phyloP scores from a whole-genome alignment of 257 asterid genomes.

The Rehmannia glutinosa region DNA sequence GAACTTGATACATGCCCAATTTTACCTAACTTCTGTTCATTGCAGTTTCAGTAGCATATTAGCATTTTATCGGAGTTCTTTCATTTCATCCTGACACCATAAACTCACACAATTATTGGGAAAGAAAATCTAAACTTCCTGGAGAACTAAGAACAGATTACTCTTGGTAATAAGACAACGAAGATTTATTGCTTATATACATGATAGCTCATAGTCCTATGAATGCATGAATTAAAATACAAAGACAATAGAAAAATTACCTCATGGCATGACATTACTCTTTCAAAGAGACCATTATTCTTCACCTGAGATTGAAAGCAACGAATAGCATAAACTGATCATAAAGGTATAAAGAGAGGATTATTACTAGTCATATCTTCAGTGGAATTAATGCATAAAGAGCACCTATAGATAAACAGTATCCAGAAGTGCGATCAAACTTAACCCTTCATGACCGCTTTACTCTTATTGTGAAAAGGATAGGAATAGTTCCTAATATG shows the following conservation, averaged over 20 bases:
- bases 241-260: constrained; percentile 34
- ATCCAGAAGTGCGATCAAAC: not conserved
- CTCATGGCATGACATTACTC: constrained; percentile 76
- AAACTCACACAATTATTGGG: not conserved
- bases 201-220: not conserved
- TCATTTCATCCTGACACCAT: constrained; percentile 15
- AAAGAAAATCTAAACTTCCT: constrained; percentile 13
- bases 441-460: not conserved
- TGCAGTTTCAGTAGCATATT: not conserved
- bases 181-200: not conserved
- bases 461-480: constrained; percentile 1
- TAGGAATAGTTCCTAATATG: not conserved
- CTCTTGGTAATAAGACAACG: not conserved
- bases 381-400: constrained; percentile 1
- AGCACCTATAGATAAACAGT: constrained; percentile 4
- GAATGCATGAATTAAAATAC: not conserved
- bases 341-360: not conserved
- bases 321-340: constrained; percentile 21
- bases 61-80: not conserved
- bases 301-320: constrained; percentile 51
- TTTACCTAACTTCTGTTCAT: not conserved
- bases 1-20: not conserved
- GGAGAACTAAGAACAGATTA: not conserved
- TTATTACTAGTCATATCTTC: not conserved
- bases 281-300: constrained; percentile 55